A percentile compares a stretch with the other conserved stretches of the same genome.
phyloP scores from a whole-genome alignment of 2,329 filamentous ascomycete genomes.

The Penicillium aurantiogriseum region DNA sequence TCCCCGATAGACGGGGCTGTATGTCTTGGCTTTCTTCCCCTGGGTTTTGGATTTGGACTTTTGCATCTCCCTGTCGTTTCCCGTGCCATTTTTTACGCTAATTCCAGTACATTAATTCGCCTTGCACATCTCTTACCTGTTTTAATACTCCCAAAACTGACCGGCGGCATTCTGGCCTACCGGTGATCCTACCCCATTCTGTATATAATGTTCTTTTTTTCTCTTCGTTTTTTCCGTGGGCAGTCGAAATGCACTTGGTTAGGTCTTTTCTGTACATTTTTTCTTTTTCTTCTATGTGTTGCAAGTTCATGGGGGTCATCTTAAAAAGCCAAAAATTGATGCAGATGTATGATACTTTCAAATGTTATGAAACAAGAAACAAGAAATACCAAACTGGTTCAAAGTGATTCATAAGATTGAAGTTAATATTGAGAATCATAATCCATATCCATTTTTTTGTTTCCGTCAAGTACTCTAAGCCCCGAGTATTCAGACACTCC shows the following conservation, averaged over 20 bases:
- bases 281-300: not conserved
- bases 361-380: not conserved
- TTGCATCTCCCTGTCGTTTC: not conserved
- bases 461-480: not conserved
- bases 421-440: not conserved
- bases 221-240: not conserved
- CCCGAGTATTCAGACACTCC: not conserved
- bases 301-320: not conserved
- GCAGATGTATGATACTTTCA: not conserved
- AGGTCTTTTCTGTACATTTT: slow-evolving; percentile 3
- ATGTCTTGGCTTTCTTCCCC: not conserved
- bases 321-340: not conserved
- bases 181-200: slow-evolving; percentile 11
- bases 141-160: slow-evolving; percentile 18
- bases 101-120: slow-evolving; percentile 20
- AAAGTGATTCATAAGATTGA: not conserved
- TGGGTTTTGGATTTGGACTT: not conserved
- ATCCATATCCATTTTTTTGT: not conserved
- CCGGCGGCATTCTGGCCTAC: not conserved
- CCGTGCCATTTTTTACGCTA: not conserved
- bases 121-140: slow-evolving; percentile 12
- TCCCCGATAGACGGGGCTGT: not conserved
- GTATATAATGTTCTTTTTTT: slow-evolving; percentile 18
- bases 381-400: not conserved
- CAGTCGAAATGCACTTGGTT: slow-evolving; percentile 15